Evolutionary conservation across 2,329 filamentous ascomycete species (phyloP), one percentile per base, ranked within the genome.

Genomic region (Exophiala oligosperma): DNA sequence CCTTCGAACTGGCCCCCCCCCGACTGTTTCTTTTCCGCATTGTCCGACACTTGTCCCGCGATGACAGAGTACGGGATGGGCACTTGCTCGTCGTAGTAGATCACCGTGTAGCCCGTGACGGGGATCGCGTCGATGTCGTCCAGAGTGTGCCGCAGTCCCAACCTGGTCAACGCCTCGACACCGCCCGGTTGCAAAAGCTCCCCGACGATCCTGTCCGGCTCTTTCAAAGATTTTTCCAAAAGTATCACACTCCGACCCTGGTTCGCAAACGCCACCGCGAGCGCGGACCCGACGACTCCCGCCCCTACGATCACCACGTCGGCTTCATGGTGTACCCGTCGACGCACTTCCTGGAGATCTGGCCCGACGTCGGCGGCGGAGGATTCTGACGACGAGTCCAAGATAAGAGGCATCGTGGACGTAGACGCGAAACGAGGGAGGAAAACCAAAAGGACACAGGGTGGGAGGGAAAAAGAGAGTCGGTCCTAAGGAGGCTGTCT

Each of bases 171-270:
- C 6, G 94, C 90, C 52, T 84, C 80, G 35, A 96, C 87, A 50
- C 94, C 94, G 51, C 94, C 94, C 0, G 94, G 94, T 75, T 99
- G 94, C 67, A 99, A 79, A 64, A 99, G 78, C 77, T 99, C 94
- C 67, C 94, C 94, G 49, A 99, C 92, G 66, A 99, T 99, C 64
- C 94, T 87, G 77, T 97, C 89, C 21, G 94, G 94, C 78, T 97
- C 89, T 75, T 91, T 91, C 76, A 97, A 80, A 76, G 86, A 95
- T 69, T 85, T 84, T 78, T 99, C 94, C 51, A 99, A 84, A 52
- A 99, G 79, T 26, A 97, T 82, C 26, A 99, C 92, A 72, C 90
- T 95, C 63, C 94, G 86, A 54, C 92, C 92, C 77, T 97, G 94
- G 67, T 89, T 87, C 59, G 90, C 92, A 47, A 97, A 82, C 23